phyloP scores from a whole-genome alignment of 306 rosid genomes.

The Malus orientalis region DNA sequence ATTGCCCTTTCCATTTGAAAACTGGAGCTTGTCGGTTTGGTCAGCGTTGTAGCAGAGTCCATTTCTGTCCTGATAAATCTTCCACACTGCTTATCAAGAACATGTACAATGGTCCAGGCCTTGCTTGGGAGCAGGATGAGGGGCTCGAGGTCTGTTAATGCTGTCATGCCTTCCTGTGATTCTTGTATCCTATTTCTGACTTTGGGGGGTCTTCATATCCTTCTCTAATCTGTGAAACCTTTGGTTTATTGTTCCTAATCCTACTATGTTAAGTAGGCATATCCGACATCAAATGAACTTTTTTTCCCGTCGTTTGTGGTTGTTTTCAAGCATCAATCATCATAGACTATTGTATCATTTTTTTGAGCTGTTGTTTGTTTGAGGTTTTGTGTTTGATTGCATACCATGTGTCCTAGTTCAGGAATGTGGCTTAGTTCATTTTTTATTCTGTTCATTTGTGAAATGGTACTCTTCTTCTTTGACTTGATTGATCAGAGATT shows the following conservation, averaged over 20 bases:
- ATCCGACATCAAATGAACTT: neutral
- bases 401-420: constrained; percentile 6
- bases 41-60: constrained; percentile 89
- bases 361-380: neutral
- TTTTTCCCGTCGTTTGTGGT: neutral
- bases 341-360: neutral
- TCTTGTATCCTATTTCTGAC: constrained; percentile 61
- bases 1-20: constrained; percentile 92
- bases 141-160: constrained; percentile 99
- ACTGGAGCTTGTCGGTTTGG: constrained; percentile 97
- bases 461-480: constrained; percentile 32
- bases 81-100: constrained; percentile 75
- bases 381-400: constrained; percentile 13
- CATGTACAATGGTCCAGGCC: constrained; percentile 95
- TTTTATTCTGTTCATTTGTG: neutral
- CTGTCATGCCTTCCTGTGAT: constrained; percentile 41
- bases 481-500: constrained; percentile 39
- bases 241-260: neutral
- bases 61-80: constrained; percentile 75
- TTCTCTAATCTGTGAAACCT: neutral
- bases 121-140: constrained; percentile 93
- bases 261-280: neutral
- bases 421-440: constrained; percentile 6
- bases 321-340: neutral
- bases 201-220: constrained; percentile 6